phyloP scores from a whole-genome alignment of 2,329 filamentous ascomycete species.

The Tympanopsis confertula region DNA sequence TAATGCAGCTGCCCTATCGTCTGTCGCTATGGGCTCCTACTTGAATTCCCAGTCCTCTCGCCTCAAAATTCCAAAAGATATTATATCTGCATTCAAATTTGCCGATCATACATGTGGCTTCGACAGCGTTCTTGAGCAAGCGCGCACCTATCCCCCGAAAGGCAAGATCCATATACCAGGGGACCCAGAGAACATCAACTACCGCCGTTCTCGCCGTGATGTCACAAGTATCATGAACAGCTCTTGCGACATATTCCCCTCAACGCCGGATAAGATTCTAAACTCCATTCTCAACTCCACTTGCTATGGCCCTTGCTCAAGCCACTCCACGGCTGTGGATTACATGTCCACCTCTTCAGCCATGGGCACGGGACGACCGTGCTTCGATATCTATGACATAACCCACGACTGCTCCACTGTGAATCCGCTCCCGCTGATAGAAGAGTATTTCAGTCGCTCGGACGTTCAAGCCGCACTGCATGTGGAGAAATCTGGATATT shows the following conservation, averaged over 20 bases:
- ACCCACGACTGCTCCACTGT: constrained; percentile 2
- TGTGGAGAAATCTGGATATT: constrained; percentile 5
- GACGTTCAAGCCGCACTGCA: constrained; percentile 20
- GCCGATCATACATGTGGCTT: neutral
- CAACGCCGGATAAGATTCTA: constrained; percentile 11
- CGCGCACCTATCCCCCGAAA: constrained; percentile 14
- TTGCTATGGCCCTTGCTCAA: constrained; percentile 20
- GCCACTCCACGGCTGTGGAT: constrained; percentile 18
- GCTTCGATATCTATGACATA: neutral
- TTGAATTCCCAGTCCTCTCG: neutral
- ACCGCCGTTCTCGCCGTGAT: constrained; percentile 7
- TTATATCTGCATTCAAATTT: neutral
- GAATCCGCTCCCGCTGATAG: constrained; percentile 10
- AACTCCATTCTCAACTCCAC: constrained; percentile 17
- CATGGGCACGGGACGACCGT: neutral
- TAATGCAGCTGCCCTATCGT: constrained; percentile 11
- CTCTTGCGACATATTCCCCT: constrained; percentile 6
- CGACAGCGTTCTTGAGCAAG: constrained; percentile 12
- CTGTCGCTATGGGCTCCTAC: neutral
- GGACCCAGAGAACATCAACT: constrained; percentile 16
- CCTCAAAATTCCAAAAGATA: neutral
- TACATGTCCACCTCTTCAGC: constrained; percentile 8
- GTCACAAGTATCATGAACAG: neutral
- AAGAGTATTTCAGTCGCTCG: constrained; percentile 17
- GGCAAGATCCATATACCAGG: constrained; percentile 16